These are phyloP conservation scores for Gentiana straminea DNA, from an alignment of 257 asterid genomes.

Conservation along the genomic window DNA sequence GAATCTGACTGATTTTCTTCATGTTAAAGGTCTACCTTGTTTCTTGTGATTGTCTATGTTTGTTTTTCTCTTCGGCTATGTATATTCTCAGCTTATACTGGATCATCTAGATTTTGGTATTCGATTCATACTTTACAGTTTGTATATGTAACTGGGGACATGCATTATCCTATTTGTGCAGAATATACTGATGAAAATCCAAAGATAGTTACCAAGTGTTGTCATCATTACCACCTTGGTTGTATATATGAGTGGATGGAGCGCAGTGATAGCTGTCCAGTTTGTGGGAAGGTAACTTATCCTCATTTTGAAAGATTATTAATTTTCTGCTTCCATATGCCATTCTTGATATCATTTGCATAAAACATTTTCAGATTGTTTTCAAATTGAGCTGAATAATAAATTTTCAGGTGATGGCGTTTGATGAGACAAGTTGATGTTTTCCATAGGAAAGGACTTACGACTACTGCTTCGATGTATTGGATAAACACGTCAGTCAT, in stretches of 20 bases:
- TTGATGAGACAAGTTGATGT: conserved; percentile 57
- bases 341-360: not conserved
- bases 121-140: too few species aligned
- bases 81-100: too few species aligned
- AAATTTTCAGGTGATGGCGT: conserved; percentile 59
- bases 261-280: conserved; percentile 92
- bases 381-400: too few species aligned
- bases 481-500: too few species aligned
- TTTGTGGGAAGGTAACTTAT: conserved; percentile 70
- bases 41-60: too few species aligned
- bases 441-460: conserved; percentile 9
- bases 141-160: too few species aligned
- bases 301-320: not conserved
- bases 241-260: conserved; percentile 99
- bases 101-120: too few species aligned
- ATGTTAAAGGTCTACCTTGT: too few species aligned
- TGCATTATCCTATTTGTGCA: conserved; percentile 17
- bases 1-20: too few species aligned
- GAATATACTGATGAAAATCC: conserved; percentile 86
- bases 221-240: conserved; percentile 92
- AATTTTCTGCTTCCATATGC: not conserved
- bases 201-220: conserved; percentile 68
- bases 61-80: too few species aligned
- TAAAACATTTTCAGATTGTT: too few species aligned
- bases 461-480: conserved; percentile 1